phyloP scores from a whole-genome alignment of 345 rosid species.

The Eucalyptus grandis region DNA sequence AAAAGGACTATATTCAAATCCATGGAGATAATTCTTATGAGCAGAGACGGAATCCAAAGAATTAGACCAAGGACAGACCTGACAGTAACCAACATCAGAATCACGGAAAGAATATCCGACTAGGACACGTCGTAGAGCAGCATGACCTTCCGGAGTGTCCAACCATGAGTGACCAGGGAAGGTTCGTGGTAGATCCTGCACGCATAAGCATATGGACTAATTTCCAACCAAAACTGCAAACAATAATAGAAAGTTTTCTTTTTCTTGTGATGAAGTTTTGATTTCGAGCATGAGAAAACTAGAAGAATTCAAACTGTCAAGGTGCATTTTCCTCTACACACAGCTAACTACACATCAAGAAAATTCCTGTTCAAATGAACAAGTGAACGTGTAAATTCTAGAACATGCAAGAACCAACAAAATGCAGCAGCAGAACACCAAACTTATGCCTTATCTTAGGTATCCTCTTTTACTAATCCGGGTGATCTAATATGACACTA shows the following conservation, averaged over 20 bases:
- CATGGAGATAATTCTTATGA: not conserved
- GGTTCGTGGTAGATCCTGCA: constrained; percentile 93
- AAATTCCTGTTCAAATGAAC: not conserved
- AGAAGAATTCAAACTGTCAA: not conserved
- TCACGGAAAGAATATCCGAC: constrained; percentile 96
- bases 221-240: not conserved
- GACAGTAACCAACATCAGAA: constrained; percentile 99
- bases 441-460: not conserved
- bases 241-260: not conserved
- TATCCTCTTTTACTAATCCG: not conserved
- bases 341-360: not conserved
- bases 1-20: not conserved
- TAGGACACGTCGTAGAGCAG: constrained; percentile 85
- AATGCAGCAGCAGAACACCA: not conserved
- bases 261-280: not conserved
- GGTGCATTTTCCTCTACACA: not conserved
- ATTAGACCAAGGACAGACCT: constrained; percentile 37
- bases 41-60: not conserved
- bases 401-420: not conserved
- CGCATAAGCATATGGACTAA: not conserved
- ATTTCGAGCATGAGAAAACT: not conserved
- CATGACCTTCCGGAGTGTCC: constrained; percentile 98
- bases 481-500: not conserved
- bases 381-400: not conserved
- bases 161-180: constrained; percentile 99